These are phyloP conservation scores for Porogramme epimiltina DNA, from an alignment of 1,284 basidiomycete genomes.

Conservation along the genomic window DNA sequence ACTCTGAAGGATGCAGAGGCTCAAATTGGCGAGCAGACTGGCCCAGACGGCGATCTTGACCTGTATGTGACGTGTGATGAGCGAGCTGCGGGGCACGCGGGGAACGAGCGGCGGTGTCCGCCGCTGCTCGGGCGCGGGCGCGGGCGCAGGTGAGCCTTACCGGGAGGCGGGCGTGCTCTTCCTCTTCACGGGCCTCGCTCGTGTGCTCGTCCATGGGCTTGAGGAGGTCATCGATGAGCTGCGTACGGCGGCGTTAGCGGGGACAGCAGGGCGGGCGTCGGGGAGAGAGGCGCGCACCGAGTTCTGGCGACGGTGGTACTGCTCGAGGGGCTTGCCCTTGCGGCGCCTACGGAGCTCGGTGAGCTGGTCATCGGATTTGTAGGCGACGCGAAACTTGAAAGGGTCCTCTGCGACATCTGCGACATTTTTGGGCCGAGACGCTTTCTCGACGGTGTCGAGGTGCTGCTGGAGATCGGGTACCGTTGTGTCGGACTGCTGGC, in stretches of 20 bases:
- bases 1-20: constrained; percentile 72
- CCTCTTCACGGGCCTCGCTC: constrained; percentile 66
- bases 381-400: constrained; percentile 55
- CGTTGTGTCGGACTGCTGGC: constrained; percentile 28
- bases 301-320: constrained; percentile 86
- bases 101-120: not conserved
- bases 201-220: constrained; percentile 90
- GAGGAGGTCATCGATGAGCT: constrained; percentile 83
- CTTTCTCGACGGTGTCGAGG: constrained; percentile 30
- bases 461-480: constrained; percentile 25
- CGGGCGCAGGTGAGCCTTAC: no score
- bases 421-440: constrained; percentile 11
- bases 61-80: constrained; percentile 38
- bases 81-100: not conserved
- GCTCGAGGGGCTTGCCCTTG: constrained; percentile 63
- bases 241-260: constrained; percentile 5
- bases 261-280: not conserved
- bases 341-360: constrained; percentile 57
- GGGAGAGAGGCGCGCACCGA: constrained; percentile 43
- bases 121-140: constrained; percentile 23
- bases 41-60: constrained; percentile 89
- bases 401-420: no score
- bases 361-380: constrained; percentile 65
- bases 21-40: constrained; percentile 78
- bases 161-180: constrained; percentile 63